A percentile compares a stretch with the other conserved stretches of the same genome.
These are phyloP conservation scores for Lophium mytilinum DNA, from an alignment of 495 filamentous ascomycete species.

Conservation along the genomic window DNA sequence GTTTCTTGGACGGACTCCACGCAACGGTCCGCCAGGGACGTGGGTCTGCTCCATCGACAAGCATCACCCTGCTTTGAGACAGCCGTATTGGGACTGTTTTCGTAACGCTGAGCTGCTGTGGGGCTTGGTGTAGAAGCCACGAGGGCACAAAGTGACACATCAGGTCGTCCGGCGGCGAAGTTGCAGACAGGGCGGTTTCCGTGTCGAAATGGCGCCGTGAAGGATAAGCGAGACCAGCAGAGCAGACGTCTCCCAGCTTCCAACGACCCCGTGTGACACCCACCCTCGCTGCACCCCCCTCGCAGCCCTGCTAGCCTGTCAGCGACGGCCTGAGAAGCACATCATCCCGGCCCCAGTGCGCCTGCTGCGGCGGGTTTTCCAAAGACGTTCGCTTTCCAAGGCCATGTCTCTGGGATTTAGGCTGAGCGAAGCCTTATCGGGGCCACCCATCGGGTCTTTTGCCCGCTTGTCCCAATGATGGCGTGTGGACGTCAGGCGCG, in stretches of 20 bases:
- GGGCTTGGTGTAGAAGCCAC: too few relatives aligned
- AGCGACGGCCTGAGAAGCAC: neutral
- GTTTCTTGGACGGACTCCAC: too few relatives aligned
- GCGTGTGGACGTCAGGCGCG: neutral
- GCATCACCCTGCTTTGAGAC: too few relatives aligned
- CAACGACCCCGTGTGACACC: neutral
- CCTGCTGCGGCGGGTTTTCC: neutral
- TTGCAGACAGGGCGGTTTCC: neutral
- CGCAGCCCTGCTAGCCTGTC: neutral
- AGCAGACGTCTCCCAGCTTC: neutral
- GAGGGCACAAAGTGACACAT: too few relatives aligned
- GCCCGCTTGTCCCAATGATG: constrained; percentile 1
- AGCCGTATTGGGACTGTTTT: too few relatives aligned
- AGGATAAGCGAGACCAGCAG: neutral
- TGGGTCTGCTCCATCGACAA: too few relatives aligned
- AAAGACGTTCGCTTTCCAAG: constrained; percentile 11
- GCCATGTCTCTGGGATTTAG: constrained; percentile 24
- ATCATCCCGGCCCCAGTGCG: neutral
- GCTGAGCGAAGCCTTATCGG: constrained; percentile 13
- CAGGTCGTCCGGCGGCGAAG: neutral
- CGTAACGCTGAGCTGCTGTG: too few relatives aligned
- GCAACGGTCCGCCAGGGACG: too few relatives aligned
- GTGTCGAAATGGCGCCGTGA: neutral
- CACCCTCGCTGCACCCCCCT: neutral
- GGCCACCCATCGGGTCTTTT: constrained; percentile 4